Evolutionary conservation across 2,329 filamentous ascomycete species (phyloP).

Genomic region (Madurella mycetomatis): DNA sequence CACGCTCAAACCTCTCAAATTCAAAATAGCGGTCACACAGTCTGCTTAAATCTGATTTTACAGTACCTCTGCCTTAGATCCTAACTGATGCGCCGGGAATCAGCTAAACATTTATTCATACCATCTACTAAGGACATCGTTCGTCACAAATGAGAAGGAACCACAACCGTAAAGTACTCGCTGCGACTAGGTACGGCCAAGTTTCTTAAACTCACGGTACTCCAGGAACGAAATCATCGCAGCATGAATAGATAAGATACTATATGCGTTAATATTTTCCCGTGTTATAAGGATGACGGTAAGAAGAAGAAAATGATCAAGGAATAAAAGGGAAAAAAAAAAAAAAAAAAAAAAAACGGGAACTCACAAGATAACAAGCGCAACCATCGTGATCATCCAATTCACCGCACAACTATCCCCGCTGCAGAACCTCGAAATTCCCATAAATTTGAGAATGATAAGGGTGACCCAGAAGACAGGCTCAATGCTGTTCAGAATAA

Average conservation of each 20-base stretch:
- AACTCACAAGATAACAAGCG: constrained; percentile 15
- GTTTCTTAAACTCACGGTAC: constrained; percentile 1
- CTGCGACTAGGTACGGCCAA: not conserved
- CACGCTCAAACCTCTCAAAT: too few species aligned
- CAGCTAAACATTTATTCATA: not conserved
- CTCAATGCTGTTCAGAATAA: constrained; percentile 39
- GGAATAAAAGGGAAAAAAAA: not conserved
- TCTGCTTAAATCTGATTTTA: too few species aligned
- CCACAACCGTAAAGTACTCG: not conserved
- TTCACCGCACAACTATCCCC: constrained; percentile 19
- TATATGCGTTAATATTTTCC: not conserved
- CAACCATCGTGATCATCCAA: constrained; percentile 13
- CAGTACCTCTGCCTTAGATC: too few species aligned
- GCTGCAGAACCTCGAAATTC: constrained; percentile 16
- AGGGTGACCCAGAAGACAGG: constrained; percentile 40
- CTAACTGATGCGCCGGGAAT: too few species aligned
- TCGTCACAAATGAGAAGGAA: too few species aligned
- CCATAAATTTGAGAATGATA: constrained; percentile 28
- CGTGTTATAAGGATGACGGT: too few species aligned
- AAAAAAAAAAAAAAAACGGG: too few species aligned
- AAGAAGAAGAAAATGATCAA: too few species aligned
- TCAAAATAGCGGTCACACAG: too few species aligned
- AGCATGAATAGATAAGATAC: not conserved
- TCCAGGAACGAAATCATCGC: not conserved
- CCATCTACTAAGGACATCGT: too few species aligned